Evolutionary conservation across 805 yeast genomes (phyloP), one percentile per base, ranked within the genome.

Genomic region (Hanseniaspora opuntiae): DNA sequence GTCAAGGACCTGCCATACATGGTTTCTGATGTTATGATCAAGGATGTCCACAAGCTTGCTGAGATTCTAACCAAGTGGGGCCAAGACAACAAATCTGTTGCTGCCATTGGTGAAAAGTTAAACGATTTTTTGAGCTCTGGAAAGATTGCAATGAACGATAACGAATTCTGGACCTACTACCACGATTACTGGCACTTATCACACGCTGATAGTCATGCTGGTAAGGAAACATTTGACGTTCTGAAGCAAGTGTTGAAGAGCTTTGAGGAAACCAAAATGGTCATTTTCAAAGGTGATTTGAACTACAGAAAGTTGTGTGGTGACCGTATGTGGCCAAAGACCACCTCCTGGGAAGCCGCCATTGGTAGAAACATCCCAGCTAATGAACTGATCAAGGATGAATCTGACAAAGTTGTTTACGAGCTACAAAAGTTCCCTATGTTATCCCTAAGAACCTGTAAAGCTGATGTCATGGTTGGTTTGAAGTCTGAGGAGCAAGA

Each of bases 1-100:
- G 87, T 95, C 58, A 93, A 93, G 67, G 78, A 80, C 50, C 77
- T 88, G 56, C 97, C 97, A 35, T 93, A 97, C 94, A 90, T 93
- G 82, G 97, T 93, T 19, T 86, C 96, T 59, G 99, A 93, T 67
- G 94, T 93, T 9, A 80, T 88, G 79, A 77, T 86, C 30, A 81
- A 80, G 62, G 99, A 93, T 68, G 79, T 86, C 56, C 71, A 72
- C 45, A 33, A 20, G 6, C 22, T 49, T 10, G 16, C 9, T 6
- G 53, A 49, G 9, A 49, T 49, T 35, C 19, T 49, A 14, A 28
- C 5, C 17, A 41, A 42, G 19, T 49, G 53, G 53, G 47, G 53
- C 16, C 35, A 49, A 17, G 47, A 49, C 2, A 42, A 49, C 46
- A 67, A 60, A 4, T 79, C 78, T 30, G 52, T 82, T 33, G 71